These are phyloP conservation scores for Zalaria sp. DNA, from an alignment of 2,329 filamentous ascomycete genomes.

Conservation along the genomic window DNA sequence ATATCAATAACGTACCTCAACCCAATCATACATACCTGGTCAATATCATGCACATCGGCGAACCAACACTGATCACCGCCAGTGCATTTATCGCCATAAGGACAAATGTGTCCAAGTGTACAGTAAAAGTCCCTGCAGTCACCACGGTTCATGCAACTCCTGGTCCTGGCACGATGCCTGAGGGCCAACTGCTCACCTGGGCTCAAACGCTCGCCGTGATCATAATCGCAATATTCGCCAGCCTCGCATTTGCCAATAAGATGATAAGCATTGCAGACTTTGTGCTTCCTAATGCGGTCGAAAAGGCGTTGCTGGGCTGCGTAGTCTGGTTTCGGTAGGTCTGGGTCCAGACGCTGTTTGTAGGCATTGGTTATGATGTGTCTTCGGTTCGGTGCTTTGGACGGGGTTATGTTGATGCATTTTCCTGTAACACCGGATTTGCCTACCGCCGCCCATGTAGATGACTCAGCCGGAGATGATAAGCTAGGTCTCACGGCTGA, in stretches of 20 bases:
- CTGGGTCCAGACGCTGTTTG: slow-evolving; percentile 27
- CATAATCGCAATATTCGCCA: slow-evolving; percentile 27
- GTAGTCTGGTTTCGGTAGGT: slow-evolving; percentile 17
- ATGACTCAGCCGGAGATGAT: slow-evolving; percentile 5
- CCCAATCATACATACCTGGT: slow-evolving; percentile 14
- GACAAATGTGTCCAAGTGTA: slow-evolving; percentile 27
- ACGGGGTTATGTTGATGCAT: slow-evolving; percentile 23
- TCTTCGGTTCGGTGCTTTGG: slow-evolving; percentile 17
- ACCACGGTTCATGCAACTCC: slow-evolving; percentile 21
- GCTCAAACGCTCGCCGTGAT: slow-evolving; percentile 25
- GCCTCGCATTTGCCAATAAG: slow-evolving; percentile 23
- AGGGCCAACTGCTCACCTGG: slow-evolving; percentile 24
- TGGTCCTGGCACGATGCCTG: slow-evolving; percentile 26
- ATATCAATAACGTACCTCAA: neutral
- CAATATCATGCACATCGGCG: slow-evolving; percentile 23
- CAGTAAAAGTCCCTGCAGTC: slow-evolving; percentile 27
- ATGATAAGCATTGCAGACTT: slow-evolving; percentile 24
- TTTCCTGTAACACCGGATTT: slow-evolving; percentile 20
- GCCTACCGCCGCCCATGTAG: slow-evolving; percentile 27
- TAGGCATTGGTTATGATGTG: slow-evolving; percentile 27
- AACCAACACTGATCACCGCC: slow-evolving; percentile 24
- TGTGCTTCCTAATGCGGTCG: slow-evolving; percentile 15
- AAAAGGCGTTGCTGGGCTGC: slow-evolving; percentile 14
- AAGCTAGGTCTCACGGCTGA: slow-evolving; percentile 1
- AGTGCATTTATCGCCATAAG: slow-evolving; percentile 21